These are phyloP conservation scores for Musa beccarii DNA, from an alignment of 176 grass and related monocot species.

Conservation along the genomic window DNA sequence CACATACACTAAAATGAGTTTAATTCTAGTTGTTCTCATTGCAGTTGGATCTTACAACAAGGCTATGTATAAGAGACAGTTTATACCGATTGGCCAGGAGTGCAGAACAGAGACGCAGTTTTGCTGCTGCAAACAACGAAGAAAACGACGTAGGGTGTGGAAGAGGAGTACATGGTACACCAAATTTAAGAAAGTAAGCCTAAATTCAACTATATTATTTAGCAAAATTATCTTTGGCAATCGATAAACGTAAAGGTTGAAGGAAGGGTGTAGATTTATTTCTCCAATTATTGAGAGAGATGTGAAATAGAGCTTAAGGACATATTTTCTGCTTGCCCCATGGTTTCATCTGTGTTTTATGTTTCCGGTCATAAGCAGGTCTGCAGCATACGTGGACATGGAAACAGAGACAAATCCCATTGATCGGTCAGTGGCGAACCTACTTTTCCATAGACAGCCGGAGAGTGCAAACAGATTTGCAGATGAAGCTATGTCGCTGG, in stretches of 20 bases:
- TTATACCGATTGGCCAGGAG: slow-evolving; percentile 89
- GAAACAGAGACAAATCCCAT: slow-evolving; percentile 23
- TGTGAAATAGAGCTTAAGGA: too few species aligned
- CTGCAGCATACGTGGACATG: background rate
- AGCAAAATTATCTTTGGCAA: too few species aligned
- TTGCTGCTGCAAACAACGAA: slow-evolving; percentile 31
- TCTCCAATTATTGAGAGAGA: too few species aligned
- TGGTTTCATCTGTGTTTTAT: background rate
- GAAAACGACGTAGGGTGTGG: slow-evolving; percentile 38
- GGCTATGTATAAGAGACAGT: slow-evolving; percentile 86
- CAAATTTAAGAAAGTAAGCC: slow-evolving; percentile 19
- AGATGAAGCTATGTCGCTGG: background rate
- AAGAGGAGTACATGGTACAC: slow-evolving; percentile 22
- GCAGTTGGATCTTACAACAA: slow-evolving; percentile 83
- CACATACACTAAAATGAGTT: background rate
- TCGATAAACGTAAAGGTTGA: too few species aligned
- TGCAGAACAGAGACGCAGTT: slow-evolving; percentile 57
- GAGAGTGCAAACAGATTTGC: background rate
- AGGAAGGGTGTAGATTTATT: too few species aligned
- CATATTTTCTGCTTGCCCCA: background rate
- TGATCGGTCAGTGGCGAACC: slow-evolving; percentile 37
- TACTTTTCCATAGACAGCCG: slow-evolving; percentile 35
- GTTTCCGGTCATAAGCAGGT: slow-evolving; percentile 4
- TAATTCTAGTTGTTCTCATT: background rate
- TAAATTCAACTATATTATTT: background rate